Base-by-base conservation (phyloP, 176 grass and related monocot genomes). In the Ensete ventricosum region DNA sequence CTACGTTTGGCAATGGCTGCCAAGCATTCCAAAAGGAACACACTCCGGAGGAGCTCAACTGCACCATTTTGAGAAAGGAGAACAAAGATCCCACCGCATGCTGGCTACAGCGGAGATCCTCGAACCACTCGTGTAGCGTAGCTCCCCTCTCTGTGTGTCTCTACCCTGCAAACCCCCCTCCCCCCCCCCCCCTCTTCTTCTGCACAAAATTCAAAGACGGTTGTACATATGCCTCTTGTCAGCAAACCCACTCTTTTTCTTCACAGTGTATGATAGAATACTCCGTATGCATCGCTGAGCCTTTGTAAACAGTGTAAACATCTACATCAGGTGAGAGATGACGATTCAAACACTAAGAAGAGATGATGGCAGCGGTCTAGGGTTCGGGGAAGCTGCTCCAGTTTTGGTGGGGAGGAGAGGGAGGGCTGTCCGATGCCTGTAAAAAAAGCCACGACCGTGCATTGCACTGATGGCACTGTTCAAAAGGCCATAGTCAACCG, bases 21-120 rank as follows among this genome's bases (percentile, higher is more conserved):
- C 1, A 26, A 74, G 53, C 21, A 54, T 24, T 20, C 24, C 21
- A 9, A 8, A 19, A 19, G 12, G 14, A 74, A 74, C 23, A 57
- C 1, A 2, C 72, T 74, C 6, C 72, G 19, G 9, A 74, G 72
- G 72, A 74, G 72, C 72, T 74, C 72, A 29, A 74, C 53, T 2
- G 52, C 72, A 74, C 9, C 72, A 26, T 74, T 74, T 19, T 74
- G 72, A 74, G 50, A 9, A 57, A 67, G 24, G 24, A 43, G 12
- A 29, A 11, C 64, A 14, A 14, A 12, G 3, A 67, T 16, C 13
- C 4, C 34, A 43, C 34, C 34, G 4, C 34, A 43, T 43, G 34
- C 34, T 6, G 34, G 34, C 34, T 43, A 43, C 3, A 43, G 4
- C 34, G 4, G 34, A 43, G 34, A 43, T 43, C 34, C 34, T 43